Percentiles rank a stretch among this genome's conserved stretches.
Evolutionary conservation across 2,329 filamentous ascomycete genomes (phyloP).

Genomic region (Aspergillus sp.): DNA sequence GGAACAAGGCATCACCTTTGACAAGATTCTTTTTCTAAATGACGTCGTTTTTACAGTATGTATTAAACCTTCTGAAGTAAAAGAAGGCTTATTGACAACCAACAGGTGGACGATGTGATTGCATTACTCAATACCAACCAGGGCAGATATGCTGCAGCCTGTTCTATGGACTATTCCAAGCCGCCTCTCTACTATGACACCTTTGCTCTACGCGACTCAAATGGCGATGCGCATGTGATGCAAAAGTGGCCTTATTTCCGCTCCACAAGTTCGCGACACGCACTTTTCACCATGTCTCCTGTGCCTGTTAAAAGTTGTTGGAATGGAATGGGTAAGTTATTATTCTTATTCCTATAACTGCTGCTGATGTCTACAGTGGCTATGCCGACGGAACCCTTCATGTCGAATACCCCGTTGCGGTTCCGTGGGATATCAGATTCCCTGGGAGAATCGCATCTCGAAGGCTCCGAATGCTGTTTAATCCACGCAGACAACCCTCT

Average conservation of each 20-base stretch:
- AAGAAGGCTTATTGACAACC: too few relatives aligned
- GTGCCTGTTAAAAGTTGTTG: constrained; percentile 62
- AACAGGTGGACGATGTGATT: constrained; percentile 47
- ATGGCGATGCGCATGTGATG: constrained; percentile 60
- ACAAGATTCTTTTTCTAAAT: constrained; percentile 56
- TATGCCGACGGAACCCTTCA: constrained; percentile 11
- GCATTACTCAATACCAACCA: constrained; percentile 56
- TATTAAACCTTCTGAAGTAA: not conserved
- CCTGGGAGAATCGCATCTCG: constrained; percentile 52
- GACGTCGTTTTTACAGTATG: constrained; percentile 42
- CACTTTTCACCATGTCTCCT: constrained; percentile 48
- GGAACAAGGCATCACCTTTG: constrained; percentile 49
- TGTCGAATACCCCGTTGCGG: constrained; percentile 33
- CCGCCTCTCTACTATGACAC: constrained; percentile 69
- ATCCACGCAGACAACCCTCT: constrained; percentile 68
- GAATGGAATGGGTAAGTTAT: constrained; percentile 54
- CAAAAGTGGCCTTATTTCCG: constrained; percentile 58
- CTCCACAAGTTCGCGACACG: constrained; percentile 44
- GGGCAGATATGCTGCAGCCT: constrained; percentile 61
- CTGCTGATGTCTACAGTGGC: not conserved
- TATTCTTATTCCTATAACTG: not conserved
- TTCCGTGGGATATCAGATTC: constrained; percentile 50
- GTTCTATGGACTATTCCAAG: constrained; percentile 65
- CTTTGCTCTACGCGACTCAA: constrained; percentile 64
- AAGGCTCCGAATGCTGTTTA: constrained; percentile 54